A percentile compares a stretch with the other conserved stretches of the same genome.
phyloP scores from a whole-genome alignment of 2,329 filamentous ascomycete species.

The Aspergillus phoenicis region DNA sequence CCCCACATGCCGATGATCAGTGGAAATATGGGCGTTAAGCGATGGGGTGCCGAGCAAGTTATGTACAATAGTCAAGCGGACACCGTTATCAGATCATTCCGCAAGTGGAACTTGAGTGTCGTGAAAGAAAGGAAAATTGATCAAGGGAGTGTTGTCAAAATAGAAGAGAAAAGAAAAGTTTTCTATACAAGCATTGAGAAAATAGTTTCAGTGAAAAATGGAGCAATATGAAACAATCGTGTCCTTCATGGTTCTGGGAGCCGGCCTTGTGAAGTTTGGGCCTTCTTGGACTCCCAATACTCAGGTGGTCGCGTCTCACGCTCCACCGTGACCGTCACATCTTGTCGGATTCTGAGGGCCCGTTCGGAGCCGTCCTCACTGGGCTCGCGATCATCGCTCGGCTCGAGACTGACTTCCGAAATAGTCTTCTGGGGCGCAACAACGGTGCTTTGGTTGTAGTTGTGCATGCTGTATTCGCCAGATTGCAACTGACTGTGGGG shows the following conservation, averaged over 20 bases:
- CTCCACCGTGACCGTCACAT: slow-evolving; percentile 39
- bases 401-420: slow-evolving; percentile 31
- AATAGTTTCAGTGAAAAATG: not conserved
- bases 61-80: slow-evolving; percentile 3
- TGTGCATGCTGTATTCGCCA: slow-evolving; percentile 35
- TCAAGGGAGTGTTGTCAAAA: not conserved
- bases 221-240: slow-evolving; percentile 1
- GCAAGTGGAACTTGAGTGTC: not conserved
- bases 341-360: slow-evolving; percentile 42
- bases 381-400: slow-evolving; percentile 32
- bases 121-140: not conserved
- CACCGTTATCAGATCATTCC: slow-evolving; percentile 2
- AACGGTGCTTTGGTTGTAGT: slow-evolving; percentile 31
- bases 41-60: slow-evolving; percentile 1
- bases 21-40: not conserved
- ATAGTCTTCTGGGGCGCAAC: slow-evolving; percentile 31
- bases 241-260: slow-evolving; percentile 15
- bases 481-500: slow-evolving; percentile 30
- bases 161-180: not conserved
- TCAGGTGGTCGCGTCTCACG: slow-evolving; percentile 20
- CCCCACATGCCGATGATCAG: slow-evolving; percentile 3
- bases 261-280: not conserved
- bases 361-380: slow-evolving; percentile 43
- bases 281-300: slow-evolving; percentile 11
- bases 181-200: not conserved